Evolutionary conservation across 73 alveolate genomes (phyloP).

Genomic region (Vitrella brassicaformis): DNA sequence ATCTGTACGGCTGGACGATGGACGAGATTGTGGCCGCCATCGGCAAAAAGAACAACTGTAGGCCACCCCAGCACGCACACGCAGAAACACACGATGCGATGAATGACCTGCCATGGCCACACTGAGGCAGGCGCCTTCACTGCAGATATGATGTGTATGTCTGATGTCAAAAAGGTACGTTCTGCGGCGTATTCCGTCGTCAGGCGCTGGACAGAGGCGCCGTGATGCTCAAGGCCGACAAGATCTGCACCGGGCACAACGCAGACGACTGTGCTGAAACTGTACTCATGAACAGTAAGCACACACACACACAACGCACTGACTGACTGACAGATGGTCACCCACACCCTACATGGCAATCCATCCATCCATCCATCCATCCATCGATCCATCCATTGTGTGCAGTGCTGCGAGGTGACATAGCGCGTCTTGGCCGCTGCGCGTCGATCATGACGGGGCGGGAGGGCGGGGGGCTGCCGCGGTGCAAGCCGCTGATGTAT

Average conservation of each 20-base stretch:
- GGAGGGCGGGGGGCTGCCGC: conserved; percentile 62
- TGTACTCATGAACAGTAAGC: conserved; percentile 69
- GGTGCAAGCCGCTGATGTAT: conserved; percentile 89
- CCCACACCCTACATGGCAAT: too few relatives aligned
- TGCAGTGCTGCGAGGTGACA: conserved; percentile 81
- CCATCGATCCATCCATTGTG: too few relatives aligned
- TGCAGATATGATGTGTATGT: too few relatives aligned
- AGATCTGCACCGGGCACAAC: conserved; percentile 91
- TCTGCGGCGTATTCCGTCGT: conserved; percentile 96
- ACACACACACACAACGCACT: background rate
- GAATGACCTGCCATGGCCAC: too few relatives aligned
- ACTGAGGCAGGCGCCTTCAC: too few relatives aligned
- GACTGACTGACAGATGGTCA: background rate
- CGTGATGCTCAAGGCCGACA: conserved; percentile 63
- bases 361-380: too few relatives aligned
- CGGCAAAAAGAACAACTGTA: conserved; percentile 60
- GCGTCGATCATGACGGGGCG: conserved; percentile 79
- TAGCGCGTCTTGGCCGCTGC: conserved; percentile 75
- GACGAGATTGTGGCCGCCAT: conserved; percentile 86
- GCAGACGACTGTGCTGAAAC: conserved; percentile 99
- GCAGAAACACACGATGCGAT: too few relatives aligned
- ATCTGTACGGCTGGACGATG: conserved; percentile 90
- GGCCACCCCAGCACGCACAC: too few relatives aligned
- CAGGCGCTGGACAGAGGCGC: conserved; percentile 94
- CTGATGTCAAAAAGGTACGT: conserved; percentile 70